These are phyloP conservation scores for Brasenia schreberi DNA, from an alignment of 164 flowering plant genomes.

Conservation along the genomic window DNA sequence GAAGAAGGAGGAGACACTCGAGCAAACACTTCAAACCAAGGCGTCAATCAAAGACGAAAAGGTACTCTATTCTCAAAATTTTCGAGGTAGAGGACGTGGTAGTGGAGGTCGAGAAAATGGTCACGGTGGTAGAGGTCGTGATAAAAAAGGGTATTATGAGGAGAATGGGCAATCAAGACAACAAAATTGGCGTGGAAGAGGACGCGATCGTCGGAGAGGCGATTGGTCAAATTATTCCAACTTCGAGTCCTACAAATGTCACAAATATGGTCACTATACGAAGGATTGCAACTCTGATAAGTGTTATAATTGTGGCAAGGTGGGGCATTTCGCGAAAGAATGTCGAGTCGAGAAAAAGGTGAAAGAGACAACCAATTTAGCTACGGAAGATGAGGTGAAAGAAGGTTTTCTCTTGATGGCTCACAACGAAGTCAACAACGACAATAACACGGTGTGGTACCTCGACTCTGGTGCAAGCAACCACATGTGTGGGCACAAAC, in stretches of 20 bases:
- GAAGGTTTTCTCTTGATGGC: not conserved
- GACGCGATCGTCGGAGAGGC: too few relatives aligned
- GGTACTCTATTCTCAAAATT: not conserved
- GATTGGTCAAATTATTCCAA: too few relatives aligned
- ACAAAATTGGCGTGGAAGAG: too few relatives aligned
- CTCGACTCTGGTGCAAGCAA: not conserved
- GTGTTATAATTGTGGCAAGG: too few relatives aligned
- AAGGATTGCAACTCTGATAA: too few relatives aligned
- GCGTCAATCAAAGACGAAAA: not conserved
- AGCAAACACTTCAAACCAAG: not conserved
- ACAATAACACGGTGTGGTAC: not conserved
- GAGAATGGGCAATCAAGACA: not conserved
- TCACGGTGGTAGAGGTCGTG: not conserved
- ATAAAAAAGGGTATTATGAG: not conserved
- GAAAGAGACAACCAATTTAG: not conserved
- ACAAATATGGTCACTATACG: too few relatives aligned
- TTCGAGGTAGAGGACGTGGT: not conserved
- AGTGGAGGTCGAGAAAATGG: not conserved
- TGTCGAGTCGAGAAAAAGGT: not conserved
- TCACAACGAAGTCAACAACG: not conserved
- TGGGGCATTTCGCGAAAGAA: not conserved
- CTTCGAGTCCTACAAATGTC: too few relatives aligned
- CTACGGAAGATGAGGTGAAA: not conserved
- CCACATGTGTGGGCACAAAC: not conserved
- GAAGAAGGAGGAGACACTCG: not conserved